These are phyloP conservation scores for Cyberlindnera galapagoensis DNA, from an alignment of 805 yeast species.

Conservation along the genomic window DNA sequence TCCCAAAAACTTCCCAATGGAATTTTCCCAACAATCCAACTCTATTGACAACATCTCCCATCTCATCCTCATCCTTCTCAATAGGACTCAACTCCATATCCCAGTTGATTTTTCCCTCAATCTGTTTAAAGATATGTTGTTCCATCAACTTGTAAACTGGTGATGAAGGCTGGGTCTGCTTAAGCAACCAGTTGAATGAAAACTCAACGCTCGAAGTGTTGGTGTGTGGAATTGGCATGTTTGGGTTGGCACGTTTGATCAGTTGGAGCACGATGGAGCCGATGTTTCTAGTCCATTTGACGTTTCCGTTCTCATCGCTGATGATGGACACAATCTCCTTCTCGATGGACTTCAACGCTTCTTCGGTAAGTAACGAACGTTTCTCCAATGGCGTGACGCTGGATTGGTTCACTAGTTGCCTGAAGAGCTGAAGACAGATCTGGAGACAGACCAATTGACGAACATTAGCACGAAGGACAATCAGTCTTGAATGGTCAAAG, in stretches of 20 bases:
- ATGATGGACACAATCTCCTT: conserved; percentile 72
- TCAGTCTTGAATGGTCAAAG: conserved; percentile 77
- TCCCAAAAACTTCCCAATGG: conserved; percentile 82
- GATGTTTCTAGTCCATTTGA: conserved; percentile 85
- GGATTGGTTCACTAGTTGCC: conserved; percentile 47
- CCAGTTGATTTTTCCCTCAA: conserved; percentile 31
- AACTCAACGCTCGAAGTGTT: conserved; percentile 33
- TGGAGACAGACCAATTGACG: conserved; percentile 78
- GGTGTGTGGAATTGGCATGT: conserved; percentile 13
- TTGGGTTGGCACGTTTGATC: conserved; percentile 34
- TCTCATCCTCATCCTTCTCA: conserved; percentile 33
- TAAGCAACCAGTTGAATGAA: conserved; percentile 71
- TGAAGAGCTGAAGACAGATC: conserved; percentile 64
- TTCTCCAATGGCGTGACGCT: conserved; percentile 19
- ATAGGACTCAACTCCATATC: too few relatives aligned
- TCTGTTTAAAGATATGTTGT: conserved; percentile 49
- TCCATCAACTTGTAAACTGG: conserved; percentile 75
- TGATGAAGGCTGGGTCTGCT: conserved; percentile 80
- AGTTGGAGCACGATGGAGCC: conserved; percentile 66
- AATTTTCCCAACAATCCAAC: conserved; percentile 53
- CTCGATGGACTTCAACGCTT: conserved; percentile 43
- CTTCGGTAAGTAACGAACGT: conserved; percentile 26
- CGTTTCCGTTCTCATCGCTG: conserved; percentile 78
- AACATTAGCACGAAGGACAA: conserved; percentile 75
- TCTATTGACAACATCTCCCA: conserved; percentile 52